Base-by-base conservation (phyloP, 2,329 filamentous ascomycete species). In the Cordyceps militaris region DNA sequence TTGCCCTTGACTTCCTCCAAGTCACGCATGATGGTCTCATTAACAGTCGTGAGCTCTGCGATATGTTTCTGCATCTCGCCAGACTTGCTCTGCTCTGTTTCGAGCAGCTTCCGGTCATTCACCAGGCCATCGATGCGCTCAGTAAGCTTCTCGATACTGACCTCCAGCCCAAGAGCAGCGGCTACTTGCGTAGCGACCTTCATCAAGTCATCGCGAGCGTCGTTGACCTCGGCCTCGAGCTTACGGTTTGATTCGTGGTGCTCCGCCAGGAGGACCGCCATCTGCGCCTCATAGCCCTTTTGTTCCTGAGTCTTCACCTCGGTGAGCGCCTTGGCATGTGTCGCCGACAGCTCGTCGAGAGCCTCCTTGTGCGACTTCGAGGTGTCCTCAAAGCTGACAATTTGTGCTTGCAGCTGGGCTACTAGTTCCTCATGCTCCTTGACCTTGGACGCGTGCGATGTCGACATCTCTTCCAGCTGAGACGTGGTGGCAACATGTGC, bases 141-240 rank as follows among this genome's bases (percentile, higher is more conserved):
- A 4, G 81, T 79, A 19, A 92, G 75, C 70, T 86, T 83, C 58
- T 87, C 84, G n/a, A 87, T 77, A 66, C 84, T 85, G 46, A 85
- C 81, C 23, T 88, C 80, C 14, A 88, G 66, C 14, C 85, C 76
- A 60, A 85, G 71, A 44, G 84, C 77, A 68, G 78, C 75, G 58
- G 84, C 76, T 53, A 90, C 82, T 63, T 85, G 82, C 2, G 79
- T 79, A 19, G 86, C 83, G 44, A 88, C 76, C 66, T 82, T 84
- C 66, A 79, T 79, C 44, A 90, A 74, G 57, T 87, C 82, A 54
- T 88, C 81, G 32, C 84, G 81, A n/a, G 85, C 84, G 59, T 85
- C 81, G 1, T 78, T 73, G 34, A 88, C 81, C 44, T 89, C 85
- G 30, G 74, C 70, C 67, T 88, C 82, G 40, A 91, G 73, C 50